A percentile compares a stretch with the other conserved stretches of the same genome.
phyloP scores from a whole-genome alignment of 768 basidiomycete genomes.

The Scleroderma bovista region DNA sequence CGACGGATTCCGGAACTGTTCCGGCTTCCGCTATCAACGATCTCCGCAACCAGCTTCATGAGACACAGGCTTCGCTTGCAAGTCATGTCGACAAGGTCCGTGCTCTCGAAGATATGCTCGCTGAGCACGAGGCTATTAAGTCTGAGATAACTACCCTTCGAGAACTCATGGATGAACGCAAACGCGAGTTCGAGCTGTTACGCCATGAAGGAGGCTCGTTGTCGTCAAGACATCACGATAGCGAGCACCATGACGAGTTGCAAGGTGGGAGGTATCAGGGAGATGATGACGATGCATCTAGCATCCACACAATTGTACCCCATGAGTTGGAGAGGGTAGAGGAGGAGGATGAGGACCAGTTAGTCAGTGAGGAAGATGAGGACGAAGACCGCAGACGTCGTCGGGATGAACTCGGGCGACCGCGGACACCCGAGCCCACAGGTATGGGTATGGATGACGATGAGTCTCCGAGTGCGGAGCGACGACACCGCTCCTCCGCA shows the following conservation, averaged over 20 bases:
- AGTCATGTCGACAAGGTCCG: constrained; percentile 79
- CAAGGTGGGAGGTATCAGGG: constrained; percentile 23
- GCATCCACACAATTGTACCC: constrained; percentile 64
- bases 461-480: constrained; percentile 20
- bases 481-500: constrained; percentile 14
- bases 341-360: constrained; percentile 66
- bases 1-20: constrained; percentile 20
- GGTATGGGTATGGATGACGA: constrained; percentile 51
- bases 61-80: constrained; percentile 75
- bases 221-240: constrained; percentile 20
- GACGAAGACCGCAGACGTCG: constrained; percentile 43
- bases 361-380: constrained; percentile 33
- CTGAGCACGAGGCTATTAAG: constrained; percentile 82
- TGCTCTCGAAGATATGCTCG: constrained; percentile 72
- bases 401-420: constrained; percentile 59
- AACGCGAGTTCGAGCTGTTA: constrained; percentile 40
- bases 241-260: constrained; percentile 14
- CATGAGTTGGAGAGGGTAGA: constrained; percentile 69
- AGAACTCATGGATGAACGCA: constrained; percentile 64
- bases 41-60: constrained; percentile 76
- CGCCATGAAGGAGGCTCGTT: constrained; percentile 16
- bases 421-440: constrained; percentile 77
- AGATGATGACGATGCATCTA: constrained; percentile 70
- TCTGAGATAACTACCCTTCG: constrained; percentile 69
- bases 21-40: constrained; percentile 39